Evolutionary conservation across 2,329 filamentous ascomycete genomes (phyloP), one percentile per base, ranked within the genome.

Genomic region (Botrytis squamosa): DNA sequence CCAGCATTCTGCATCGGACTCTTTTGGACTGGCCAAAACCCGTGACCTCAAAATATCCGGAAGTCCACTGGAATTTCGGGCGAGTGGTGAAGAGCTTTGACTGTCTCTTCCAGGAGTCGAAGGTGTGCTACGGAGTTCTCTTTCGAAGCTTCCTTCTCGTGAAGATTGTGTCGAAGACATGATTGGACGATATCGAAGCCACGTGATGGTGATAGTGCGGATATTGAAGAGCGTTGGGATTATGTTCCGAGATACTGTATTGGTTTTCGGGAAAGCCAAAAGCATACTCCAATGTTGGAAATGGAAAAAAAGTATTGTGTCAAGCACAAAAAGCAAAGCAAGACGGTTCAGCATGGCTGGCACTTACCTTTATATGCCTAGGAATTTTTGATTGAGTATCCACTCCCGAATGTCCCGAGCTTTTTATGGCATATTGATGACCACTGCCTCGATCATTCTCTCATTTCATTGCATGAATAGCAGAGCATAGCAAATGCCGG

Each of bases 1-100:
- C 80, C 80, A 81, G 40, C 77, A 77, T 71, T 80, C 75, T 4
- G 70, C 73, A 65, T 81, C 79, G 12, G 74, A 75, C 57, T 75
- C 75, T 40, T 69, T 59, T 20, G 63, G 49, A 18, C 63, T 72
- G 12, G 71, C 75, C 71, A 71, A 49, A 59, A 59, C 46, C 38
- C 62, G 60, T 22, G 46, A 75, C 64, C 42, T 73, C 60, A 66
- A 75, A 33, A 57, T 46, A 63, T 69, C 75, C n/a, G n/a, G 8
- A 38, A 74, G 57, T 33, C 63, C 42, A 33, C 38, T 38, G 4
- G 75, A 57, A 20, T 44, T 59, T 22, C 67, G 74, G n/a, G 74
- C 70, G 20, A 73, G 74, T 33, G 77, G 59, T n/a, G 71, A 70
- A 49, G 44, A n/a, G 36, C 62, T 67, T 67, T 40, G 74, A 73